These are phyloP conservation scores for Wickerhamiella musiphila DNA, from an alignment of 805 yeast species.

Conservation along the genomic window DNA sequence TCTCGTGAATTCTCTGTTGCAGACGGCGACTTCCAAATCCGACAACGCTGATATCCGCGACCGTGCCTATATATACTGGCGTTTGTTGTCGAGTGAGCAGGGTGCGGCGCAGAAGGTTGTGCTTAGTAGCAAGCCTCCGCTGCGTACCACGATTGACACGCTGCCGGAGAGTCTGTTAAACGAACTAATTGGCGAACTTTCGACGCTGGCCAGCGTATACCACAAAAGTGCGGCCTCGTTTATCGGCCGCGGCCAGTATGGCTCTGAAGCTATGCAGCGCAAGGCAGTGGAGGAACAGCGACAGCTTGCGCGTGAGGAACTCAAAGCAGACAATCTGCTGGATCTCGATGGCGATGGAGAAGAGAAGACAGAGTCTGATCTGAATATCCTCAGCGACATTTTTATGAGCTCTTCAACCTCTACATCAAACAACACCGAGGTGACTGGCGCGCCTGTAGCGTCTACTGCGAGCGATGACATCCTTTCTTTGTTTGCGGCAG, in stretches of 20 bases:
- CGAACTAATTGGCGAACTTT: conserved; percentile 54
- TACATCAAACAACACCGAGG: too few species aligned
- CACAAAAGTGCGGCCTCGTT: conserved; percentile 64
- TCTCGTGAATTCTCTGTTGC: conserved; percentile 65
- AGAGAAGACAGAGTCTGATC: conserved; percentile 9
- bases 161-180: conserved; percentile 54
- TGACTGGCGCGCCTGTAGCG: conserved; percentile 11
- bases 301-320: conserved; percentile 57
- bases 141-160: conserved; percentile 52
- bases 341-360: conserved; percentile 62
- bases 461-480: conserved; percentile 27
- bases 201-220: conserved; percentile 76
- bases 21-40: conserved; percentile 54
- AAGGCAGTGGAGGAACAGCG: conserved; percentile 61
- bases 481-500: conserved; percentile 27
- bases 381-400: conserved; percentile 14
- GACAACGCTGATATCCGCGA: conserved; percentile 80
- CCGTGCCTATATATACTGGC: conserved; percentile 77
- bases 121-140: conserved; percentile 46
- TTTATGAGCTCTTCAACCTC: conserved; percentile 12
- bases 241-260: conserved; percentile 28
- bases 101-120: conserved; percentile 51
- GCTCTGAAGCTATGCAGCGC: conserved; percentile 25
- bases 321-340: conserved; percentile 36
- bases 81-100: conserved; percentile 63